Base-by-base conservation (phyloP, 1,139 yeast genomes). In the Meyerozyma smithsonii region DNA sequence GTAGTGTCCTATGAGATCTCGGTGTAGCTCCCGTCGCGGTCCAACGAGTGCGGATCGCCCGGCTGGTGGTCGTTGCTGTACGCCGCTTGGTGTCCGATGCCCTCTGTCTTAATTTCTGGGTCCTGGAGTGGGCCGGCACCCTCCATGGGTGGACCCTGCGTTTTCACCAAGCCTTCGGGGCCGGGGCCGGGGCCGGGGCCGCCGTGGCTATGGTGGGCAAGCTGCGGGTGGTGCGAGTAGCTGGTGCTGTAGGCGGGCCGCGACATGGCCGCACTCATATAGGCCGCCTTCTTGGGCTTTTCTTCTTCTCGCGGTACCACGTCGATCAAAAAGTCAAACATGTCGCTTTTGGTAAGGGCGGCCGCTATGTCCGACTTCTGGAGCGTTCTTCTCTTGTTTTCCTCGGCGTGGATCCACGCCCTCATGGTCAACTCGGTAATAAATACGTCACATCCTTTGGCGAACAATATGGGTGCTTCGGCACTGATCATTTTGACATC, bases 391-490 rank as follows among this genome's bases (percentile, higher is more conserved):
- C 98, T 76, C 58, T 92, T 92, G 64, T 87, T 88, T 54, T 88
- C 96, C 59, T 92, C 97, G 1, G 97, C 97, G 45, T 75, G 96
- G 46, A 92, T 88, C 98, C 98, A 92, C 3, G 98, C 97, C 44
- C 98, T 73, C 97, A 92, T 89, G 10, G 98, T 90, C 42, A 92
- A 71, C 61, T 92, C 98, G 0, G 97, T 90, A 48, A 92, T 92
- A 62, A 92, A 92, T 34, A 92, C 83, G 59, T 92, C 98, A 63
- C 98, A 92, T 1, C 97, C 97, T 61, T 92, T 92, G 37, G 98
- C 97, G 67, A 92, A 92, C 46, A 92, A 65, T 28, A 92, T 89
- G 1, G 98, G 98, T 0, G 97, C 97, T 64, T 92, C 98, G 2
- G 98, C 97, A 49, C 94, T 81, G 44, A 92, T 92, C 98, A 92